Evolutionary conservation across 1,284 basidiomycete genomes (phyloP), one percentile per base, ranked within the genome.

Genomic region (Tilletia horrida): DNA sequence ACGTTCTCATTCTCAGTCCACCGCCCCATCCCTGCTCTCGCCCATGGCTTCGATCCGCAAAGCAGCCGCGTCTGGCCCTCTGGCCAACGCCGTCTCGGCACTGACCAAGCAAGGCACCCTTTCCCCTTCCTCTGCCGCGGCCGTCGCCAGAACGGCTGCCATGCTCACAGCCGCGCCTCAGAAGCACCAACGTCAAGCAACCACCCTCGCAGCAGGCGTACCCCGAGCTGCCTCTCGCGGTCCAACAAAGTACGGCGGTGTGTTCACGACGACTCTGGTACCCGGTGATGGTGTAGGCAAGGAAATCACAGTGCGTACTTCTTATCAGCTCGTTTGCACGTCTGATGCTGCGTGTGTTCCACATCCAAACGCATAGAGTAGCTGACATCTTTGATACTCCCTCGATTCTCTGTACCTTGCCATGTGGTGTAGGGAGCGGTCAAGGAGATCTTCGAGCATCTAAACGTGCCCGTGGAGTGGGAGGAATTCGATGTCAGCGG

Each of bases 381-480:
- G 43, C 43, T 44, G 43, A 44, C 43, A 9, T 9, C 43, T 8
- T 9, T 44, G 43, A 44, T n/a, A n/a, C n/a, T n/a, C n/a, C n/a
- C n/a, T n/a, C n/a, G n/a, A n/a, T n/a, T n/a, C n/a, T n/a, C n/a
- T n/a, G n/a, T n/a, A n/a, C n/a, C n/a, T n/a, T n/a, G n/a, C n/a
- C n/a, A n/a, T n/a, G n/a, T n/a, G n/a, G n/a, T n/a, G n/a, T n/a
- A 94, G 72, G 91, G 95, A 84, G 95, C 93, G 21, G 95, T 99
- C 78, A 97, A 99, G 86, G 93, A 97, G 85, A 93, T 98, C 83
- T 99, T 98, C 79, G 92, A 96, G 83, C 88, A 92, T 73, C 88
- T 93, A 83, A 98, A 98, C 83, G 96, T 93, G 43, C 96, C 96
- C 83, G 94, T 99, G 84, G 92, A 97, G 84, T 99, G 94, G 92